phyloP scores from a whole-genome alignment of 176 grass and related monocot species.

The Cocos nucifera region DNA sequence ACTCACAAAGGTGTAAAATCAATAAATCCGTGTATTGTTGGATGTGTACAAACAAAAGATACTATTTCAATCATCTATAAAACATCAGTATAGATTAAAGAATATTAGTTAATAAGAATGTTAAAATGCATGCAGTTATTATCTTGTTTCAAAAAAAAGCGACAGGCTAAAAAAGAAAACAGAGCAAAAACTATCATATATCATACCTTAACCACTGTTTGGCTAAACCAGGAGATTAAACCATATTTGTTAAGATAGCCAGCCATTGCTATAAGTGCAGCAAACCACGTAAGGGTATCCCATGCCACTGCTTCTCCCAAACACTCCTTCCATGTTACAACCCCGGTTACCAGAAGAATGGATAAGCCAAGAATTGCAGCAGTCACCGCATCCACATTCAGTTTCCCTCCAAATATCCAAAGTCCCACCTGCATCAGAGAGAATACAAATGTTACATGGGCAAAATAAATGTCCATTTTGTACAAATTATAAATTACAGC shows the following conservation, averaged over 20 bases:
- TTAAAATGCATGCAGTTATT: too few species aligned
- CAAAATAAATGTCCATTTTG: too few species aligned
- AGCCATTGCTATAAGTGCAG: slow-evolving; percentile 96
- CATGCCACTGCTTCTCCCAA: slow-evolving; percentile 87
- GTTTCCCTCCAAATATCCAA: slow-evolving; percentile 78
- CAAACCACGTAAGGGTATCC: slow-evolving; percentile 99
- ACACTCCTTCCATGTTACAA: slow-evolving; percentile 99
- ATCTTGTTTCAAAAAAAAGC: too few species aligned
- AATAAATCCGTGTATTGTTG: too few species aligned
- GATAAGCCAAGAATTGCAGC: slow-evolving; percentile 91
- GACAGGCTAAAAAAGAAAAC: too few species aligned
- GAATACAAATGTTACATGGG: background rate
- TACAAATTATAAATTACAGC: too few species aligned
- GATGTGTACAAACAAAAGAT: too few species aligned
- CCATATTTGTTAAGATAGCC: slow-evolving; percentile 97
- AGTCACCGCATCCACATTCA: slow-evolving; percentile 82
- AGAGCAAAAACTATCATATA: background rate
- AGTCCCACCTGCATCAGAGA: slow-evolving; percentile 68
- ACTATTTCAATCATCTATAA: too few species aligned
- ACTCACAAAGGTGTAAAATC: too few species aligned
- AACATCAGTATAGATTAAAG: too few species aligned
- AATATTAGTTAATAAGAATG: too few species aligned
- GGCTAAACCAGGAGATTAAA: slow-evolving; percentile 94
- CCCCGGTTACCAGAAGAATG: slow-evolving; percentile 73
- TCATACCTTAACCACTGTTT: slow-evolving; percentile 96